Evolutionary conservation across 176 grass and related monocot species (phyloP).

Genomic region (Eragrostis curvula): DNA sequence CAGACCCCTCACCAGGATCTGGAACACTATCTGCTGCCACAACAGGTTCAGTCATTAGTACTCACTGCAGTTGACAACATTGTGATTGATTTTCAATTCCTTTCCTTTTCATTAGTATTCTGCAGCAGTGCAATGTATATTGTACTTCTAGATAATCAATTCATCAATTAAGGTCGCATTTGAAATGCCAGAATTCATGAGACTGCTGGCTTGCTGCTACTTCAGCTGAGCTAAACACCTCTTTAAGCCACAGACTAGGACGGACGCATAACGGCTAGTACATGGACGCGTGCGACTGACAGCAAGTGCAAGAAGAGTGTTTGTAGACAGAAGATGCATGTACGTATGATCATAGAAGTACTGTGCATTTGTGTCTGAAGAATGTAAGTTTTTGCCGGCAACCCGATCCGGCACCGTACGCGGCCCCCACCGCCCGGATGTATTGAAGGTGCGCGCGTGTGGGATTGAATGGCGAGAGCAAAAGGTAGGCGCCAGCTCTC

Average conservation of each 20-base stretch:
- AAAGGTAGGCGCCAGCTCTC: slow-evolving; percentile 45
- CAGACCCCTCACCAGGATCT: slow-evolving; percentile 81
- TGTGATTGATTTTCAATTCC: background rate
- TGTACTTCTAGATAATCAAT: background rate
- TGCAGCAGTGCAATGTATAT: background rate
- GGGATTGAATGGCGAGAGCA: slow-evolving; percentile 52
- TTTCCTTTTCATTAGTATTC: background rate
- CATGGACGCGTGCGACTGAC: background rate
- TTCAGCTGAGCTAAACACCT: too few species aligned
- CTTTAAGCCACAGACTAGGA: too few species aligned
- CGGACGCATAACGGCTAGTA: too few species aligned
- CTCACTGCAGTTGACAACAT: background rate
- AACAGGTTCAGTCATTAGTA: slow-evolving; percentile 16
- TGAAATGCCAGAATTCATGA: too few species aligned
- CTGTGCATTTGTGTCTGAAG: background rate
- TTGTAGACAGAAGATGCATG: slow-evolving; percentile 6
- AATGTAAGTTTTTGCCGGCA: background rate
- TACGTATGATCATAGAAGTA: background rate
- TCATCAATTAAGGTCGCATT: background rate
- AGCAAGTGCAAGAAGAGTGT: background rate
- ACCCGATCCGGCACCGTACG: background rate
- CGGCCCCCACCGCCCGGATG: background rate
- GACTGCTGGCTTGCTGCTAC: too few species aligned
- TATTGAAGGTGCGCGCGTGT: slow-evolving; percentile 1
- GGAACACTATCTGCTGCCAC: slow-evolving; percentile 87